These are phyloP conservation scores for Malbranchea cinnamomea DNA, from an alignment of 2,329 filamentous ascomycete species.

Conservation along the genomic window DNA sequence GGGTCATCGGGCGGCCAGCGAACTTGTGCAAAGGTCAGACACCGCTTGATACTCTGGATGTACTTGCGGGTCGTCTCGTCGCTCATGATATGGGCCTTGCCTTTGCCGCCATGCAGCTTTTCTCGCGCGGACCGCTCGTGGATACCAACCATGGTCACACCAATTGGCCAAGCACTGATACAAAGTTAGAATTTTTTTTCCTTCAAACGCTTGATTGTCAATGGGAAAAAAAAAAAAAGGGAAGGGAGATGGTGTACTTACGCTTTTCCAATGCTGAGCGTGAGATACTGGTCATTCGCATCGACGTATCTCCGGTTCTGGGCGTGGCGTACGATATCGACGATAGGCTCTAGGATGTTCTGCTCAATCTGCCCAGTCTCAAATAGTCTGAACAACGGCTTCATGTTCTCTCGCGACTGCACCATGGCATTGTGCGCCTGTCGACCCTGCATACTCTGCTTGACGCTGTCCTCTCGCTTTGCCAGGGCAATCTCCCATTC, in stretches of 20 bases:
- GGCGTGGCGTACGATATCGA: slow-evolving; percentile 82
- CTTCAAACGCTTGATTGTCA: slow-evolving; percentile 7
- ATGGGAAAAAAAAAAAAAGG: not conserved
- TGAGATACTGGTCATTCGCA: slow-evolving; percentile 87
- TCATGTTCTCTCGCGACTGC: slow-evolving; percentile 75
- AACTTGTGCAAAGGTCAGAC: slow-evolving; percentile 89
- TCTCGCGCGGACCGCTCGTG: slow-evolving; percentile 92
- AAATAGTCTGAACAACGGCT: slow-evolving; percentile 76
- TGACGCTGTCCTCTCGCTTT: slow-evolving; percentile 39
- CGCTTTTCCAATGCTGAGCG: slow-evolving; percentile 86
- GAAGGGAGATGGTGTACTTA: slow-evolving; percentile 17
- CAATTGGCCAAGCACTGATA: slow-evolving; percentile 76
- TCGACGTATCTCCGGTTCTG: slow-evolving; percentile 88
- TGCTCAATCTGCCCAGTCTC: slow-evolving; percentile 69
- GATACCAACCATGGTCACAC: slow-evolving; percentile 99
- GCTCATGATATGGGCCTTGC: slow-evolving; percentile 88
- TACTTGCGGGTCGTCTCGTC: slow-evolving; percentile 94
- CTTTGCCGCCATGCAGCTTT: slow-evolving; percentile 66
- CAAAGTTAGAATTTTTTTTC: slow-evolving; percentile 3
- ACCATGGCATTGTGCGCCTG: slow-evolving; percentile 73
- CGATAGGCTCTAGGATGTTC: slow-evolving; percentile 62
- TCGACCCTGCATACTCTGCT: slow-evolving; percentile 64
- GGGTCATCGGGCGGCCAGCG: slow-evolving; percentile 90
- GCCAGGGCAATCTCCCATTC: slow-evolving; percentile 74
- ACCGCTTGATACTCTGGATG: slow-evolving; percentile 93